A percentile compares a stretch with the other conserved stretches of the same genome.
Conservation (phyloP, 2,329 filamentous ascomycete species). For the Curvularia eragrostidis region DNA sequence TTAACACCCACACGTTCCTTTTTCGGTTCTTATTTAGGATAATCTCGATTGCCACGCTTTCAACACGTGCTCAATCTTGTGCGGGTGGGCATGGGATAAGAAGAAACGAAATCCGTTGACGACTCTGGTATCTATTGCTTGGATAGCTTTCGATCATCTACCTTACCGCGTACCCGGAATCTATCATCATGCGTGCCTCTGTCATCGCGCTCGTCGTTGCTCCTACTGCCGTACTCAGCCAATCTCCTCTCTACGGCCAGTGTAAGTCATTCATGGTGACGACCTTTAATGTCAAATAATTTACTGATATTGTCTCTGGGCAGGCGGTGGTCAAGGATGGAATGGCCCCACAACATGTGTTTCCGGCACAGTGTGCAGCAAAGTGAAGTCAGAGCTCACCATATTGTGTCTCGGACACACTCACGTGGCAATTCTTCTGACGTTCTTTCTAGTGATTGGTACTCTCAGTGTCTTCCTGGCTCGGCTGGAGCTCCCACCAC, state of each 20-base stretch:
- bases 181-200: neutral
- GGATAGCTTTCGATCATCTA: neutral
- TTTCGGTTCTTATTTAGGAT: neutral
- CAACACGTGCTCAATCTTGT: neutral
- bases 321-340: conserved; percentile 36
- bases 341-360: conserved; percentile 52
- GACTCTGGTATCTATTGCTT: neutral
- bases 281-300: neutral
- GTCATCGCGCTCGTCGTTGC: neutral
- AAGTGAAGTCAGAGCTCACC: conserved; percentile 7
- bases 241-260: conserved; percentile 49
- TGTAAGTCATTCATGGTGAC: conserved; percentile 42
- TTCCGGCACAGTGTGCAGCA: conserved; percentile 49
- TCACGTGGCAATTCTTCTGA: too few species aligned
- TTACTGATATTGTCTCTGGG: neutral
- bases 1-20: neutral
- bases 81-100: neutral
- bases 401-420: neutral
- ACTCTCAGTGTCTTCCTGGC: conserved; percentile 53
- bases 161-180: neutral
- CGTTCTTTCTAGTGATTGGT: conserved; percentile 51
- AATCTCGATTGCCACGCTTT: neutral
- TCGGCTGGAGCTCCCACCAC: conserved; percentile 8
- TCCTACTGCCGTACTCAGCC: neutral
- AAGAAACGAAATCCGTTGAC: neutral